Conservation (phyloP, 2,329 filamentous ascomycete species). For the Talaromyces verruculosus region DNA sequence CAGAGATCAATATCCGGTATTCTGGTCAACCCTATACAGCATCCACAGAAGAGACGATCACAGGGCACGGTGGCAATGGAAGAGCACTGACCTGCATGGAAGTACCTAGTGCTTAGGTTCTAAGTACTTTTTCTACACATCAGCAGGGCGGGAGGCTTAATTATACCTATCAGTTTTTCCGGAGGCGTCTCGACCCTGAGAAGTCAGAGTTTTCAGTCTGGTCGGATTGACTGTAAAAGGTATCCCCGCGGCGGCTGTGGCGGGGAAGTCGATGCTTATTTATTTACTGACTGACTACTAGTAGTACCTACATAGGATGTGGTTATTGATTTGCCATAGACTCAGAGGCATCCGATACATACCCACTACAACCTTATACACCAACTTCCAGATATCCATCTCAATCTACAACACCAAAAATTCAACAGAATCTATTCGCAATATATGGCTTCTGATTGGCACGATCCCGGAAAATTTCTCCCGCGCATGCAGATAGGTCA, state of each 20-base stretch:
- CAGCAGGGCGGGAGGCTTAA: neutral
- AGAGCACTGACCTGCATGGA: conserved; percentile 9
- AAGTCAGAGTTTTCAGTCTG: neutral
- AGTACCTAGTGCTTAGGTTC: neutral
- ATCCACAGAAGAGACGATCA: neutral
- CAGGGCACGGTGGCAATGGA: neutral
- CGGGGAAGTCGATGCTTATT: conserved; percentile 6
- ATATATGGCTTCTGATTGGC: neutral
- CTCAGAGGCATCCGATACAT: neutral
- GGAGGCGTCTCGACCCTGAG: neutral
- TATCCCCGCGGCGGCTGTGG: neutral
- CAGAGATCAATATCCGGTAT: neutral
- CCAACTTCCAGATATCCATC: neutral
- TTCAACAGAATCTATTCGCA: neutral
- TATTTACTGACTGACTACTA: neutral
- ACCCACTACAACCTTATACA: neutral
- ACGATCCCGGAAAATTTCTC: neutral
- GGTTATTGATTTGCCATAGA: neutral
- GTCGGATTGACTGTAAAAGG: neutral
- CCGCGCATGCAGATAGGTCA: conserved; percentile 1
- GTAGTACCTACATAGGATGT: neutral
- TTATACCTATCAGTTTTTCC: conserved; percentile 6
- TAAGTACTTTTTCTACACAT: neutral
- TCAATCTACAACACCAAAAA: conserved; percentile 1
- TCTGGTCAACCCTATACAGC: conserved; percentile 2